Conservation (phyloP, 805 yeast genomes). For the Candida ficus region DNA sequence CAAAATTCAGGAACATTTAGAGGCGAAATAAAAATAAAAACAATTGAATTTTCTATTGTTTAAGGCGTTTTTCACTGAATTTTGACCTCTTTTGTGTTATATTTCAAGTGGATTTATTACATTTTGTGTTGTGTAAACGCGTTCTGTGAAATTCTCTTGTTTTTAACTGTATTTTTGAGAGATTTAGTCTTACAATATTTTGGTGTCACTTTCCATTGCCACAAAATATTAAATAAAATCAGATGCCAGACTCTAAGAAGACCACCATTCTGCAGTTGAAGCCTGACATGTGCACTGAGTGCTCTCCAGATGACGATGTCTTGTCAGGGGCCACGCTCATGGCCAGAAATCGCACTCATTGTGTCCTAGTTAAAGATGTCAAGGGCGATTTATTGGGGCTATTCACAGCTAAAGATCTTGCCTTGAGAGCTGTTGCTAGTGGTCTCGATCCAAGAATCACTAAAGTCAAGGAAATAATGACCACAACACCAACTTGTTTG, state of each 20-base stretch:
- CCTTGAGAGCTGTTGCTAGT: constrained; percentile 34
- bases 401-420: constrained; percentile 43
- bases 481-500: constrained; percentile 32
- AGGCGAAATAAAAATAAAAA: background rate
- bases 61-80: too few relatives aligned
- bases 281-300: constrained; percentile 34
- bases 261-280: constrained; percentile 20
- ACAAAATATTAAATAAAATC: background rate
- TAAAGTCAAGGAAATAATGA: constrained; percentile 34
- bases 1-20: background rate
- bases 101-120: too few relatives aligned
- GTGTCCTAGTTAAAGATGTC: constrained; percentile 31
- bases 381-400: constrained; percentile 32
- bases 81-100: too few relatives aligned
- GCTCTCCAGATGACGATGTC: constrained; percentile 29
- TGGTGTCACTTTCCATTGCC: background rate
- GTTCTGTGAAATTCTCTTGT: background rate
- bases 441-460: constrained; percentile 25
- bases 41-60: background rate
- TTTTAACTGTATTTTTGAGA: background rate
- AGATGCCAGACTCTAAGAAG: constrained; percentile 5
- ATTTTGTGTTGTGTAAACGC: background rate
- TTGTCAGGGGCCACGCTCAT: constrained; percentile 30
- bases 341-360: constrained; percentile 36
- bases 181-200: background rate